Percentiles rank a stretch among this genome's conserved stretches.
These are phyloP conservation scores for Albugo laibachii DNA, from an alignment of 352 stramenopile species.

Conservation along the genomic window DNA sequence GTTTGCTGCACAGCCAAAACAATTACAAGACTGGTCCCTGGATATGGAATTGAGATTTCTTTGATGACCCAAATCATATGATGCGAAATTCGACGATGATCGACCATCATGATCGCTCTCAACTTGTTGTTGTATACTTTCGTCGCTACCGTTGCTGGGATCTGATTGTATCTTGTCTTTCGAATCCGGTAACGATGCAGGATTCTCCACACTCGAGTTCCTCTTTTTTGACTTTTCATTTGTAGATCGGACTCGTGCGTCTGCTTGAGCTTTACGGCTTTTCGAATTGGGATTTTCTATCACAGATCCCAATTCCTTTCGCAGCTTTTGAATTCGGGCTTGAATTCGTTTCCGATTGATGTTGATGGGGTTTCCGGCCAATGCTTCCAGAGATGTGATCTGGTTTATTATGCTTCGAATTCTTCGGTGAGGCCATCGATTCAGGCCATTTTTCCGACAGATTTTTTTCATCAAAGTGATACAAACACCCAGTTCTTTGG, in stretches of 20 bases:
- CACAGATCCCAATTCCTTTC: slow-evolving; percentile 46
- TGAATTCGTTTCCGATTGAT: slow-evolving; percentile 30
- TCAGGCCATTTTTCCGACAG: slow-evolving; percentile 56
- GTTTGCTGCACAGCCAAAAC: too few relatives aligned
- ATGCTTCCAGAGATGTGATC: slow-evolving; percentile 52
- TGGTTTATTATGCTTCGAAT: slow-evolving; percentile 69
- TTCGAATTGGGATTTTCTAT: slow-evolving; percentile 77
- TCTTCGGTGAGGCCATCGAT: slow-evolving; percentile 60
- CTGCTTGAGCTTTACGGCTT: slow-evolving; percentile 48
- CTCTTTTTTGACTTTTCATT: too few relatives aligned
- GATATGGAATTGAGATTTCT: too few relatives aligned
- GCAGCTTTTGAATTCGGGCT: slow-evolving; percentile 30
- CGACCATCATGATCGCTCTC: too few relatives aligned
- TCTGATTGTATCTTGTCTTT: too few relatives aligned
- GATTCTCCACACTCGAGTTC: too few relatives aligned
- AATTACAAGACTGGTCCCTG: too few relatives aligned
- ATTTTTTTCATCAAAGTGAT: slow-evolving; percentile 82
- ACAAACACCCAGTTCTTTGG: slow-evolving; percentile 64
- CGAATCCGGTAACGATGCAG: too few relatives aligned
- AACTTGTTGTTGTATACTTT: too few relatives aligned
- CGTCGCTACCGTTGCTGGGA: too few relatives aligned
- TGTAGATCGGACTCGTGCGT: slow-evolving; percentile 19
- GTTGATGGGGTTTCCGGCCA: slow-evolving; percentile 22
- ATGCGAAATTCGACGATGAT: too few relatives aligned
- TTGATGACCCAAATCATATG: too few relatives aligned